Evolutionary conservation across 1,284 basidiomycete genomes (phyloP).

Genomic region (Ceratobasidium theobromae): DNA sequence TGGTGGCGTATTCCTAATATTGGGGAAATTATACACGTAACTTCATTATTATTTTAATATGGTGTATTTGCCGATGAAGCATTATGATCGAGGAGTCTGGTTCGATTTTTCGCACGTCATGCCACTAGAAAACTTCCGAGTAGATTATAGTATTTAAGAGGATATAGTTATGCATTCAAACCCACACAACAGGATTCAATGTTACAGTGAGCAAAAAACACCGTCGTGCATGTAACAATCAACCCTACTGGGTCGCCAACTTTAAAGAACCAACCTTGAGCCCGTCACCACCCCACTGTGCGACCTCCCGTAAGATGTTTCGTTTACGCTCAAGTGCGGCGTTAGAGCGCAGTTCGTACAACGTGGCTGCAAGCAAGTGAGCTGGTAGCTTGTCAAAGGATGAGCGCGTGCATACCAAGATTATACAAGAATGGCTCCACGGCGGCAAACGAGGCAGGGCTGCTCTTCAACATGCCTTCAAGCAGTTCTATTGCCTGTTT

Average conservation of each 20-base stretch:
- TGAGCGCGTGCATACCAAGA: slow-evolving; percentile 56
- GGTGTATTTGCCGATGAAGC: too few relatives aligned
- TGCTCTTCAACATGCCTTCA: slow-evolving; percentile 59
- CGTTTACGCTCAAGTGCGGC: slow-evolving; percentile 71
- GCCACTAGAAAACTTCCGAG: too few relatives aligned
- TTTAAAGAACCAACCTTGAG: slow-evolving; percentile 75
- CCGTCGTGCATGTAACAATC: background rate
- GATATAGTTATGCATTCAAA: too few relatives aligned
- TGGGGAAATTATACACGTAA: background rate
- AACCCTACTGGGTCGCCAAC: too few relatives aligned
- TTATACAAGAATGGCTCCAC: slow-evolving; percentile 82
- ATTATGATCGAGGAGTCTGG: too few relatives aligned
- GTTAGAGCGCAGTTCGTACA: slow-evolving; percentile 74
- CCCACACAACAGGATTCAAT: background rate
- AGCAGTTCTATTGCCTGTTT: slow-evolving; percentile 64
- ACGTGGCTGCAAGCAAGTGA: slow-evolving; percentile 55
- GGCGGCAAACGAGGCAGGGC: slow-evolving; percentile 66
- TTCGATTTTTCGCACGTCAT: too few relatives aligned
- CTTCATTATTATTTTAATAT: background rate
- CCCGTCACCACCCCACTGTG: slow-evolving; percentile 81
- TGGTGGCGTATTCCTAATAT: background rate
- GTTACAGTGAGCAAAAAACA: background rate
- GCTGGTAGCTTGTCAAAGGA: background rate
- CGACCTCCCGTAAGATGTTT: slow-evolving; percentile 67
- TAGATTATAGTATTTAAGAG: too few relatives aligned